phyloP scores from a whole-genome alignment of 768 basidiomycete species.

The Cyclocybe aegerita region DNA sequence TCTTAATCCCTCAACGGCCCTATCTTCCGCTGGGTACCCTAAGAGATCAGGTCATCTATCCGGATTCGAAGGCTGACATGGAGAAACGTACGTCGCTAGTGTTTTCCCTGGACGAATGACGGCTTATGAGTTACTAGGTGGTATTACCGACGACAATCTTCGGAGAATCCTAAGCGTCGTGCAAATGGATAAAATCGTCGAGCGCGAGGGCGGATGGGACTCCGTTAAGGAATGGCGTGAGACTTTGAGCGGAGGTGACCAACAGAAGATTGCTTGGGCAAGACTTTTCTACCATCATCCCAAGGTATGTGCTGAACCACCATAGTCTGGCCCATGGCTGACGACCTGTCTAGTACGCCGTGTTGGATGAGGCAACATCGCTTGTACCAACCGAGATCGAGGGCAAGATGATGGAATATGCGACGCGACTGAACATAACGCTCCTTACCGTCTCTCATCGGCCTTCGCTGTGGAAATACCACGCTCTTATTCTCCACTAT shows the following conservation, averaged over 20 bases:
- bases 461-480: conserved; percentile 92
- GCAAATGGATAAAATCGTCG: conserved; percentile 83
- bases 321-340: conserved; percentile 2
- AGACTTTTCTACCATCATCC: conserved; percentile 94
- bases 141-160: conserved; percentile 74
- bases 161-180: conserved; percentile 71
- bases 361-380: conserved; percentile 95
- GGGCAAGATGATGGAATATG: conserved; percentile 93
- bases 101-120: background rate
- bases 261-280: conserved; percentile 98
- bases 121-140: conserved; percentile 38
- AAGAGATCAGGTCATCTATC: conserved; percentile 96
- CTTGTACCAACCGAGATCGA: conserved; percentile 93
- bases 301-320: conserved; percentile 50
- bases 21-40: conserved; percentile 94
- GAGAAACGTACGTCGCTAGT: conserved; percentile 53
- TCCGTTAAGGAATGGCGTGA: conserved; percentile 90
- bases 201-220: conserved; percentile 97
- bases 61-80: conserved; percentile 83
- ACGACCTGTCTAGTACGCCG: conserved; percentile 71
- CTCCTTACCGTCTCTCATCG: conserved; percentile 94
- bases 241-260: conserved; percentile 90
- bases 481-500: conserved; percentile 85
- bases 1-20: conserved; percentile 93
- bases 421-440: conserved; percentile 84